These are phyloP conservation scores for Paraphoma chrysanthemicola DNA, from an alignment of 2,329 filamentous ascomycete genomes.

Conservation along the genomic window DNA sequence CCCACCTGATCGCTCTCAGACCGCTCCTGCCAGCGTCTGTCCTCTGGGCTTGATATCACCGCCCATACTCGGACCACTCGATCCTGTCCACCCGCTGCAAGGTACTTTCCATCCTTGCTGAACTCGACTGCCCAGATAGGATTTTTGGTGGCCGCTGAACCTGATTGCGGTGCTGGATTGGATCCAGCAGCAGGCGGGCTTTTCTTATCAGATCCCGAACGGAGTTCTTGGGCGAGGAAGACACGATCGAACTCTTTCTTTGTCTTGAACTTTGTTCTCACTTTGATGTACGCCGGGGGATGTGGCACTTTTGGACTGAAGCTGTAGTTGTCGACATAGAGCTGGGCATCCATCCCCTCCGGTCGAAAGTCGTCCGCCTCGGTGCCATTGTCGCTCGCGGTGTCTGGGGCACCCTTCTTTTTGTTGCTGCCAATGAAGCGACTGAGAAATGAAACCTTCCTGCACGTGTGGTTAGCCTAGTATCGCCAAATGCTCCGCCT, in stretches of 20 bases:
- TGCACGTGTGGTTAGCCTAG: constrained; percentile 48
- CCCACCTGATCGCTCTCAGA: constrained; percentile 64
- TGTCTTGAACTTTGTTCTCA: constrained; percentile 81
- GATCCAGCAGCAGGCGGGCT: constrained; percentile 29
- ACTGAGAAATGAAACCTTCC: constrained; percentile 91
- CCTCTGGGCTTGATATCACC: constrained; percentile 82
- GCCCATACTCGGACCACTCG: constrained; percentile 85
- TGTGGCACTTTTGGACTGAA: constrained; percentile 89
- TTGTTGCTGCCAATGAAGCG: constrained; percentile 78
- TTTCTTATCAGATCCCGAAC: constrained; percentile 56
- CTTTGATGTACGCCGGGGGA: constrained; percentile 88
- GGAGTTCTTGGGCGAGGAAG: constrained; percentile 92
- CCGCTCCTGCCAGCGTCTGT: constrained; percentile 75
- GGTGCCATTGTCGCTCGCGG: constrained; percentile 68
- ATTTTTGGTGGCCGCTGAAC: constrained; percentile 53
- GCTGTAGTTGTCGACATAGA: constrained; percentile 75
- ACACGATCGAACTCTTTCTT: constrained; percentile 81
- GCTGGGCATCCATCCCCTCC: constrained; percentile 82
- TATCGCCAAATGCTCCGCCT: constrained; percentile 25
- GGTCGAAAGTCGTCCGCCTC: constrained; percentile 72
- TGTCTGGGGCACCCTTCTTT: constrained; percentile 68
- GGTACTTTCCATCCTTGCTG: constrained; percentile 86
- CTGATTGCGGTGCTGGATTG: constrained; percentile 40
- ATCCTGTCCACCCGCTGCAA: constrained; percentile 93
- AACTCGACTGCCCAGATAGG: constrained; percentile 95